Evolutionary conservation across 2,329 filamentous ascomycete species (phyloP), one percentile per base, ranked within the genome.

Genomic region (Aspergillus persii): DNA sequence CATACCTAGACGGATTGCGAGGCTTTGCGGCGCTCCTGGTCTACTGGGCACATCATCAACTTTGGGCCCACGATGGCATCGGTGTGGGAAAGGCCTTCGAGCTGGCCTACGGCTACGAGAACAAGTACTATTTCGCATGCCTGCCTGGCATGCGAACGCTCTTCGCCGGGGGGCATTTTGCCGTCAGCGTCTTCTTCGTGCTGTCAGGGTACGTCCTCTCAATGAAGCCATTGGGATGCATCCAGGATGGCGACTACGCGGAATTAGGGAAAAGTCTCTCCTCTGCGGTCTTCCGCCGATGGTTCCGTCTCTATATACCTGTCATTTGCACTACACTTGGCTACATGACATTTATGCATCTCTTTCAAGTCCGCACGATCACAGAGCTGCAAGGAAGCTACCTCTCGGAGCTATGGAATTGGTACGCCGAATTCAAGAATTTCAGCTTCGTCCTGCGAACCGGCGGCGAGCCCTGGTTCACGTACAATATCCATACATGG

Each of bases 1-100:
- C 85, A n/a, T 87, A 84, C 64, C 78, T 87, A 23, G 87, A 90
- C 64, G 87, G 87, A 12, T 75, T 90, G 12, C 77, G 88, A 68
- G 87, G 88, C 3, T 88, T 89, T 61, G 86, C 87, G 4, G 86
- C 87, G 2, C 79, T 90, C 31, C 69, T 89, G 30, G 87, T 90
- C 12, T 89, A 89, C 70, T 78, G 82, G 64, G 84, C 87, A 55
- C 85, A 88, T 70, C 81, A 88, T 69, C 73, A 83, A 63, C 70
- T 85, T 4, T 87, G 84, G 84, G 80, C 79, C 49, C 86, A 86
- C 70, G 76, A 69, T 58, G 72, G 70, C 30, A 69, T 61, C 1
- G 66, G 68, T 0, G 72, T 75, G 44, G 76, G 83, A 86, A 64
- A 81, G 11, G 33, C 33, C 9, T 39, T 39, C 33, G 33, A 39